Conservation (phyloP, 768 basidiomycete genomes). For the Kwoniella shandongensis region DNA sequence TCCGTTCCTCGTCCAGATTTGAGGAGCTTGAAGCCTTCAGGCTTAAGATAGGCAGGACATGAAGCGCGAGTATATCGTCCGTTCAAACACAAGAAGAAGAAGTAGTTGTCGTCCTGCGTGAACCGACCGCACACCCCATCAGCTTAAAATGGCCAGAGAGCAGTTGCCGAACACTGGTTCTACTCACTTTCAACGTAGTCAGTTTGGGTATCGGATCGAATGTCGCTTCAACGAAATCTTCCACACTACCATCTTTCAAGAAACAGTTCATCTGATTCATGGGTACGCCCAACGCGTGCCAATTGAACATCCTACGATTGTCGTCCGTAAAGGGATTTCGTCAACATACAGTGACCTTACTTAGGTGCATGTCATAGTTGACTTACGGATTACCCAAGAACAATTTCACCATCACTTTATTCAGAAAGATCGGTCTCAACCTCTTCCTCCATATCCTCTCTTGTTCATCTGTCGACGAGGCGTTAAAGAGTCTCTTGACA, state of each 20-base stretch:
- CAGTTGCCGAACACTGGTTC: neutral
- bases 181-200: conserved; percentile 35
- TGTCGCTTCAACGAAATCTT: conserved; percentile 55
- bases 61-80: conserved; percentile 64
- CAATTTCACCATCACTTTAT: conserved; percentile 60
- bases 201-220: conserved; percentile 55
- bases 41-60: conserved; percentile 65
- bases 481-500: conserved; percentile 62
- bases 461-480: conserved; percentile 63
- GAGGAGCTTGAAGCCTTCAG: conserved; percentile 62
- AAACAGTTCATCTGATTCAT: conserved; percentile 67
- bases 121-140: no score
- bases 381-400: conserved; percentile 57
- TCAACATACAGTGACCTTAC: no score
- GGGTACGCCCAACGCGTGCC: conserved; percentile 78
- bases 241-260: conserved; percentile 54
- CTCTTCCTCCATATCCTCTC: conserved; percentile 64
- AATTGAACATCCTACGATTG: conserved; percentile 59
- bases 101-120: conserved; percentile 61
- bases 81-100: conserved; percentile 61
- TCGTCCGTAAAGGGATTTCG: no score
- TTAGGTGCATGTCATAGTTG: conserved; percentile 13
- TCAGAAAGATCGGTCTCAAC: conserved; percentile 65
- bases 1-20: conserved; percentile 56
- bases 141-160: neutral